phyloP scores from a whole-genome alignment of 768 basidiomycete genomes.

The Leccinum arenicola region DNA sequence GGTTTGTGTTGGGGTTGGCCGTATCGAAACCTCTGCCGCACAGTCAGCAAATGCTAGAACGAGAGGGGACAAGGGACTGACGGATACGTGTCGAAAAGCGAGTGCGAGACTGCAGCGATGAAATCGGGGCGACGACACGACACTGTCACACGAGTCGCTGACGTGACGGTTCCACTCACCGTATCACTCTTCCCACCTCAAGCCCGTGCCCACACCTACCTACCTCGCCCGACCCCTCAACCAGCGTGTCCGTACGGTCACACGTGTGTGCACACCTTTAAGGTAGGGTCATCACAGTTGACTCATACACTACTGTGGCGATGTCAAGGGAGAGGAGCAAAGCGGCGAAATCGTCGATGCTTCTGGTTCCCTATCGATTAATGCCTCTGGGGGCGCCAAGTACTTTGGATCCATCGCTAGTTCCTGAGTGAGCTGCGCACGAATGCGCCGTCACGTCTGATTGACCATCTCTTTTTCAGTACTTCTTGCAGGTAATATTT shows the following conservation, averaged over 20 bases:
- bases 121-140: conserved; percentile 8
- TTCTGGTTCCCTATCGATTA: conserved; percentile 79
- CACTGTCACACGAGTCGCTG: no score
- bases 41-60: background rate
- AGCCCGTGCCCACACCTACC: no score
- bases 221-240: no score
- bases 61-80: conserved; percentile 14
- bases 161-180: no score
- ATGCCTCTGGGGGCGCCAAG: conserved; percentile 66
- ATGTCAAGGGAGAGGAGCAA: conserved; percentile 60
- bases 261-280: no score
- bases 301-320: conserved; percentile 4
- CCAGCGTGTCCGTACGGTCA: no score
- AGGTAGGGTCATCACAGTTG: no score
- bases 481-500: conserved; percentile 63
- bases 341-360: conserved; percentile 73
- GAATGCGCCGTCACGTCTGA: background rate
- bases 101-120: conserved; percentile 36
- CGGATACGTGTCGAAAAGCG: conserved; percentile 36
- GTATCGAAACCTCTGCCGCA: conserved; percentile 48
- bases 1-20: conserved; percentile 71
- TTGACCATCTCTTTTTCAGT: conserved; percentile 38
- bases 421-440: conserved; percentile 53
- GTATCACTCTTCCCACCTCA: no score
- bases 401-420: conserved; percentile 76